Evolutionary conservation across 768 basidiomycete species (phyloP), one percentile per base, ranked within the genome.

Genomic region (Tulasnella sp.): DNA sequence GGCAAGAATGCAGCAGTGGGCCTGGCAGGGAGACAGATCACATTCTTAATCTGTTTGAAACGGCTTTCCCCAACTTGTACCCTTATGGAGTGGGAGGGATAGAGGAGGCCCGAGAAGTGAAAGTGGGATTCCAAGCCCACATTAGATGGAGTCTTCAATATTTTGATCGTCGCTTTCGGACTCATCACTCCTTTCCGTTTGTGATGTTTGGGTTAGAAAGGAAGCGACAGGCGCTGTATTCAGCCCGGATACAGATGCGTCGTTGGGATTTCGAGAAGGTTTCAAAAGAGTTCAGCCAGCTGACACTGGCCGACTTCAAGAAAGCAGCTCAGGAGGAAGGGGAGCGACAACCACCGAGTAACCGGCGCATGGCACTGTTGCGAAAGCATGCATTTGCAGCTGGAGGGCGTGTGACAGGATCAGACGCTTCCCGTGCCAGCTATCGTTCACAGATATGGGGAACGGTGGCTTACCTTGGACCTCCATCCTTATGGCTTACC

Each of bases 41-140:
- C 7, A 53, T 58, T 47, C 35, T 46, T 4, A 15, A 37, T 3
- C 25, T 60, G 1, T 57, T 60, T 35, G 58, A 53, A 1, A 32
- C 57, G 57, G 37, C 59, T 5, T 59, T 58, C 45, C 59, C 59
- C 1, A 60, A 57, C 10, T 35, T 60, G 1, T 60, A 54, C 45
- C 59, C 59, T n/a, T 60, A 54, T 44, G 58, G 57, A 1, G 2
- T 42, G 7, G 59, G 59, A 1, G 57, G 59, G 0, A 56, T 59
- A n/a, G 53, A 60, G n/a, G 28, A 52, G n/a, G 16, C 40, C 29
- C 8, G 31, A 34, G 2, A 37, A 40, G 9, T 29, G 12, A 12
- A 15, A n/a, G 45, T 46, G 15, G 12, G 13, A 9, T 46, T 46
- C 24, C n/a, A 1, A 12, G 45, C 27, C n/a, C 45, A 46, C 24